Percentiles rank a stretch among this genome's conserved stretches.
phyloP scores from a whole-genome alignment of 306 rosid species.

The Vicia faba region DNA sequence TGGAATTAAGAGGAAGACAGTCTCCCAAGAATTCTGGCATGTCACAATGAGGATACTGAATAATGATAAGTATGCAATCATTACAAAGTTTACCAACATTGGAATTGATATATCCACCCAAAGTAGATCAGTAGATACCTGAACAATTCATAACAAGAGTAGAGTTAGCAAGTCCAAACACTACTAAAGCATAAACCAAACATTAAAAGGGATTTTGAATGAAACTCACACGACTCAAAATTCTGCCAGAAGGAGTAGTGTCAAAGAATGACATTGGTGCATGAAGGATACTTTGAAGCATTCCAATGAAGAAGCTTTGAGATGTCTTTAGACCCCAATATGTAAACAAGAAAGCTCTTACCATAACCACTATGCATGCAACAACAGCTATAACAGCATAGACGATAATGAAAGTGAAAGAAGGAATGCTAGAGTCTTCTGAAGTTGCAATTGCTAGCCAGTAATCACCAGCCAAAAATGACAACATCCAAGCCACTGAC shows the following conservation, averaged over 20 bases:
- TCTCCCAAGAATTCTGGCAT: slow-evolving; percentile 82
- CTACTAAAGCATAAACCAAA: background rate
- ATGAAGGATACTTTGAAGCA: slow-evolving; percentile 67
- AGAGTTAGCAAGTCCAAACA: slow-evolving; percentile 10
- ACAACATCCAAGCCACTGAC: slow-evolving; percentile 53
- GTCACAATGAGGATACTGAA: slow-evolving; percentile 55
- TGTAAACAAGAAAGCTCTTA: slow-evolving; percentile 50
- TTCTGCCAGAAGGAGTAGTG: slow-evolving; percentile 92
- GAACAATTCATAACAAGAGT: slow-evolving; percentile 24
- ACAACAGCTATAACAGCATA: slow-evolving; percentile 58
- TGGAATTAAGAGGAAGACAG: slow-evolving; percentile 72
- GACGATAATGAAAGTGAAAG: slow-evolving; percentile 56
- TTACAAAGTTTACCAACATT: slow-evolving; percentile 44
- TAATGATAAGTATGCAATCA: slow-evolving; percentile 54
- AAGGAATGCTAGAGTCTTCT: slow-evolving; percentile 43
- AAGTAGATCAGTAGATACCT: slow-evolving; percentile 87
- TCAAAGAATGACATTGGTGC: slow-evolving; percentile 96
- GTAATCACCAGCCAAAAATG: slow-evolving; percentile 67
- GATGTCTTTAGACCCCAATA: slow-evolving; percentile 73
- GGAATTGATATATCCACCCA: slow-evolving; percentile 71
- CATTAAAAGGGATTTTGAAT: too few relatives aligned
- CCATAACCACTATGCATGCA: slow-evolving; percentile 41
- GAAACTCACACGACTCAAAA: slow-evolving; percentile 78
- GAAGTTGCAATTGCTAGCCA: slow-evolving; percentile 84
- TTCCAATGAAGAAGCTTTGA: slow-evolving; percentile 62